phyloP scores from a whole-genome alignment of 2,329 filamentous ascomycete genomes.

The Monosporascus sp. region DNA sequence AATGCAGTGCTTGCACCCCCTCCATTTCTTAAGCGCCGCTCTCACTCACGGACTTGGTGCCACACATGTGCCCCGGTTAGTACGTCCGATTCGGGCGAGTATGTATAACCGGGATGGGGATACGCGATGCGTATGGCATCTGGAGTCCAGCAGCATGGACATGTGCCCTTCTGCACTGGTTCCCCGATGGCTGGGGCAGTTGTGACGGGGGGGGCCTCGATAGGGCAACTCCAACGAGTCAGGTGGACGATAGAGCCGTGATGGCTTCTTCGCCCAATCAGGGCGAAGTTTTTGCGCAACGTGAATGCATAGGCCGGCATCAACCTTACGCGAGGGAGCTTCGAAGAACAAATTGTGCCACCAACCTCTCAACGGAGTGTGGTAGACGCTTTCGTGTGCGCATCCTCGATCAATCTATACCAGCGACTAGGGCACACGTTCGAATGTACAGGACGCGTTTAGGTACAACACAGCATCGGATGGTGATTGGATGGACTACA shows the following conservation, averaged over 20 bases:
- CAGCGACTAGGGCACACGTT: too few species aligned
- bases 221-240: constrained; percentile 5
- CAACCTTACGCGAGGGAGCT: not conserved
- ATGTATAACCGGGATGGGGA: not conserved
- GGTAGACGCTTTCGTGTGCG: not conserved
- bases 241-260: not conserved
- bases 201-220: not conserved
- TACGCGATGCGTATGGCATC: not conserved
- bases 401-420: too few species aligned
- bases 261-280: not conserved
- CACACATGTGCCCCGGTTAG: not conserved
- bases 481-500: not conserved
- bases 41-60: not conserved
- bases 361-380: not conserved
- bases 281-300: not conserved
- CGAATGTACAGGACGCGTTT: not conserved
- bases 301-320: not conserved
- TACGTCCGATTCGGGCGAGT: not conserved
- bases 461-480: not conserved
- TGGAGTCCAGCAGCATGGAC: not conserved
- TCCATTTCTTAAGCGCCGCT: not conserved
- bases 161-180: not conserved
- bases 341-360: not conserved
- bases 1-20: not conserved
- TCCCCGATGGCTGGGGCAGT: not conserved